These are phyloP conservation scores for Discostella pseudostelligera DNA, from an alignment of 108 stramenopile species.

Conservation along the genomic window DNA sequence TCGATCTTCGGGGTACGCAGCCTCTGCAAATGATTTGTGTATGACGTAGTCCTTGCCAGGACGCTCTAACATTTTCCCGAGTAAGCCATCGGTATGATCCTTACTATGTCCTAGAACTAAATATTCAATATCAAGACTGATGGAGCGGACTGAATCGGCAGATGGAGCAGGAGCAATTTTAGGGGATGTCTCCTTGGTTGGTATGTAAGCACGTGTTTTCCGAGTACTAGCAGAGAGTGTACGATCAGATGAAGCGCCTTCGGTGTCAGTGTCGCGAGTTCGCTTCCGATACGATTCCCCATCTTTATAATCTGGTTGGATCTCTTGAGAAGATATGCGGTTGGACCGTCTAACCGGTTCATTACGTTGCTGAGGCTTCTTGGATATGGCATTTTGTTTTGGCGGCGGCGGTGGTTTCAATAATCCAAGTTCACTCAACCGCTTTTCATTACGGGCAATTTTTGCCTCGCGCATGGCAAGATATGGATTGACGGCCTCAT, in stretches of 20 bases:
- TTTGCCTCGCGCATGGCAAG: slow-evolving; percentile 60
- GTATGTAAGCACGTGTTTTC: background rate
- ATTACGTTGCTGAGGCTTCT: background rate
- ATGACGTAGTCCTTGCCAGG: slow-evolving; percentile 73
- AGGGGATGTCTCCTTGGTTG: background rate
- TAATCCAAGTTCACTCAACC: slow-evolving; percentile 64
- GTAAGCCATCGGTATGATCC: slow-evolving; percentile 16
- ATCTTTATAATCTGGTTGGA: background rate
- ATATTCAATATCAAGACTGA: slow-evolving; percentile 38
- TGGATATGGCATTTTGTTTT: background rate
- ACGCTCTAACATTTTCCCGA: slow-evolving; percentile 52
- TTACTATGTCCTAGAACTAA: slow-evolving; percentile 37
- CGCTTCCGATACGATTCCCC: background rate
- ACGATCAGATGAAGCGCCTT: background rate
- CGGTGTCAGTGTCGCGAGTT: background rate
- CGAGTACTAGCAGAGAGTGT: no score
- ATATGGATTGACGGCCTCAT: slow-evolving; percentile 49
- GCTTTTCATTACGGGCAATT: slow-evolving; percentile 68
- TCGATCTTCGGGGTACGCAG: slow-evolving; percentile 31
- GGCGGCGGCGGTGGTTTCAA: slow-evolving; percentile 12
- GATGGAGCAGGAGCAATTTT: slow-evolving; percentile 3
- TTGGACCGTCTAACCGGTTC: slow-evolving; percentile 18
- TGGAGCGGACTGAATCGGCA: slow-evolving; percentile 56
- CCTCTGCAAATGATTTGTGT: slow-evolving; percentile 32
- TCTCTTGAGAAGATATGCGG: slow-evolving; percentile 11